Conservation (phyloP, 305 asterid species). For the Coffea humblotiana region DNA sequence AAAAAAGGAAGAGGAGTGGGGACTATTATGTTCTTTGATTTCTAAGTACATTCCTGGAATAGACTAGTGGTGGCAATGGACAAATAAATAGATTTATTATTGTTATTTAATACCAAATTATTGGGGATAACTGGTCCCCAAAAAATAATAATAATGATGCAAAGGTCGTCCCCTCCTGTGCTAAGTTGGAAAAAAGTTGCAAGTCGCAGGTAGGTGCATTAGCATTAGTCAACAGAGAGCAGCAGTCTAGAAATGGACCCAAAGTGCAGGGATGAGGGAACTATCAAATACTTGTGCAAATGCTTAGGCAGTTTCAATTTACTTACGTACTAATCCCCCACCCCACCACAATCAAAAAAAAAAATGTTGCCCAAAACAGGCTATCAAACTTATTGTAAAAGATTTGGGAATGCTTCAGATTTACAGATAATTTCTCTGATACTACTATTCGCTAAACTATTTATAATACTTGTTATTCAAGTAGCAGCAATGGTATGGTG, state of each 20-base stretch:
- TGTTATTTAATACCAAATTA: background rate
- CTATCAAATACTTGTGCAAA: no score
- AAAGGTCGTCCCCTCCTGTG: background rate
- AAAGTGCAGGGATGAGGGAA: background rate
- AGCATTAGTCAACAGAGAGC: background rate
- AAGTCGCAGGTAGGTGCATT: background rate
- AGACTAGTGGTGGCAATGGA: background rate
- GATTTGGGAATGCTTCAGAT: no score
- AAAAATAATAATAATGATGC: background rate
- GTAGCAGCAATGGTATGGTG: background rate
- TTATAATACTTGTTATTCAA: background rate
- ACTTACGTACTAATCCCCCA: no score
- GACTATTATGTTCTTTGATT: background rate
- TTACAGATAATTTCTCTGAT: no score
- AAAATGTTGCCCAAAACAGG: no score
- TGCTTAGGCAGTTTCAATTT: background rate
- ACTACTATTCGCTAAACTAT: background rate
- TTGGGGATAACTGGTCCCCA: background rate
- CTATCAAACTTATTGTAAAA: no score
- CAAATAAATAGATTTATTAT: background rate
- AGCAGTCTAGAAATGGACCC: background rate
- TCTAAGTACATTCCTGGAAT: background rate
- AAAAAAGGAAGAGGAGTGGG: no score
- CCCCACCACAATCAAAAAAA: no score
- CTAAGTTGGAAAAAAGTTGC: background rate